Conservation (phyloP, 495 filamentous ascomycete genomes). For the Talaromyces proteolyticus region DNA sequence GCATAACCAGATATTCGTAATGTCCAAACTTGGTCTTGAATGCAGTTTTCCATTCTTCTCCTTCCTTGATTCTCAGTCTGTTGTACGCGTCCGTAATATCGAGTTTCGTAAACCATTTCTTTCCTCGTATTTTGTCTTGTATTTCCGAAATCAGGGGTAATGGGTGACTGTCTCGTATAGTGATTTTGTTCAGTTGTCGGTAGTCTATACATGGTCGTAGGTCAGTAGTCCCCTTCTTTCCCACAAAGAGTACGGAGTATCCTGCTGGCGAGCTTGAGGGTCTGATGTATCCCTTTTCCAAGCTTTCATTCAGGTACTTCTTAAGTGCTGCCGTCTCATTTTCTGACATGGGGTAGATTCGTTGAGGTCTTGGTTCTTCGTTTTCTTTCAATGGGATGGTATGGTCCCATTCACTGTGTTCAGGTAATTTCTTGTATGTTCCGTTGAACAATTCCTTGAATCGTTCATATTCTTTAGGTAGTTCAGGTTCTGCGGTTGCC, state of each 20-base stretch:
- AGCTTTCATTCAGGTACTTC: slow-evolving; percentile 12
- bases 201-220: slow-evolving; percentile 12
- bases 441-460: slow-evolving; percentile 8
- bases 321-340: too few species aligned
- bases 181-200: slow-evolving; percentile 8
- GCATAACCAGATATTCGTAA: slow-evolving; percentile 14
- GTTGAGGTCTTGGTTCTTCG: slow-evolving; percentile 2
- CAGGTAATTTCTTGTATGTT: slow-evolving; percentile 4
- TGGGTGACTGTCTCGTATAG: slow-evolving; percentile 9
- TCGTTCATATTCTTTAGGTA: slow-evolving; percentile 1
- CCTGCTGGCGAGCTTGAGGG: neutral
- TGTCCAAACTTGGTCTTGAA: slow-evolving; percentile 9
- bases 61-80: slow-evolving; percentile 7
- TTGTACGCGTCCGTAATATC: slow-evolving; percentile 14
- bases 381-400: slow-evolving; percentile 7
- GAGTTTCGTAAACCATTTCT: slow-evolving; percentile 14
- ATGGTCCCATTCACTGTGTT: slow-evolving; percentile 4
- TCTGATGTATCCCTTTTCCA: slow-evolving; percentile 2
- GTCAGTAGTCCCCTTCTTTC: neutral
- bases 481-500: neutral
- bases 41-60: slow-evolving; percentile 15
- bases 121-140: slow-evolving; percentile 11
- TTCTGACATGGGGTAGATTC: slow-evolving; percentile 13
- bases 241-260: slow-evolving; percentile 3
- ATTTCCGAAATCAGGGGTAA: slow-evolving; percentile 5